Evolutionary conservation across 2,329 filamentous ascomycete species (phyloP).

Genomic region (Colletotrichum tabaci): DNA sequence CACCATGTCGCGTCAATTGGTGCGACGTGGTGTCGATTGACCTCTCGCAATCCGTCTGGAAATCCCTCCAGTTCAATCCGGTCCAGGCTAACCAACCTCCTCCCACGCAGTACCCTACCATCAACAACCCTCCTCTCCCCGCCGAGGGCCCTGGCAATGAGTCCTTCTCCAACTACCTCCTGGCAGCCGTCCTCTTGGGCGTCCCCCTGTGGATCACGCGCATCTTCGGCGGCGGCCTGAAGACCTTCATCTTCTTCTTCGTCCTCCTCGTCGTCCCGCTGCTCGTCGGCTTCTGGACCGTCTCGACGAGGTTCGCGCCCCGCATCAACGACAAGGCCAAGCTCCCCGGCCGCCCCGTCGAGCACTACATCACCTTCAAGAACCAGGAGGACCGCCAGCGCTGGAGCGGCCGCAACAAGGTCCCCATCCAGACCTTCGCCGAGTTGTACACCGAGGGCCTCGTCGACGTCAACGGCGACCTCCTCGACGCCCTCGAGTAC

Average conservation of each 20-base stretch:
- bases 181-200: constrained; percentile 78
- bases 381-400: constrained; percentile 71
- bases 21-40: constrained; percentile 15
- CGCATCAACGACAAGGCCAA: constrained; percentile 94
- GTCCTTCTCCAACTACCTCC: constrained; percentile 86
- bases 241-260: constrained; percentile 90
- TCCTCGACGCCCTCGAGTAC: constrained; percentile 90
- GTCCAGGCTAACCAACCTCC: constrained; percentile 18
- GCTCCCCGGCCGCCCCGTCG: constrained; percentile 87
- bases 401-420: constrained; percentile 84
- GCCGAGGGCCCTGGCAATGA: constrained; percentile 89
- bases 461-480: constrained; percentile 95
- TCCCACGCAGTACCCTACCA: constrained; percentile 80
- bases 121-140: constrained; percentile 94
- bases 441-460: constrained; percentile 98
- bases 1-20: neutral
- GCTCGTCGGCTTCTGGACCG: constrained; percentile 85
- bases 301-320: constrained; percentile 84
- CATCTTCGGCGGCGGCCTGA: constrained; percentile 86
- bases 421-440: constrained; percentile 93
- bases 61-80: neutral
- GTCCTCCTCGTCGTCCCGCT: constrained; percentile 85
- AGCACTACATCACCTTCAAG: constrained; percentile 92
- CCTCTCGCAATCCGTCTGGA: neutral
- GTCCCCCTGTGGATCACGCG: constrained; percentile 87